Base-by-base conservation (phyloP, 1,284 basidiomycete species). In the Neolentinus lepideus region DNA sequence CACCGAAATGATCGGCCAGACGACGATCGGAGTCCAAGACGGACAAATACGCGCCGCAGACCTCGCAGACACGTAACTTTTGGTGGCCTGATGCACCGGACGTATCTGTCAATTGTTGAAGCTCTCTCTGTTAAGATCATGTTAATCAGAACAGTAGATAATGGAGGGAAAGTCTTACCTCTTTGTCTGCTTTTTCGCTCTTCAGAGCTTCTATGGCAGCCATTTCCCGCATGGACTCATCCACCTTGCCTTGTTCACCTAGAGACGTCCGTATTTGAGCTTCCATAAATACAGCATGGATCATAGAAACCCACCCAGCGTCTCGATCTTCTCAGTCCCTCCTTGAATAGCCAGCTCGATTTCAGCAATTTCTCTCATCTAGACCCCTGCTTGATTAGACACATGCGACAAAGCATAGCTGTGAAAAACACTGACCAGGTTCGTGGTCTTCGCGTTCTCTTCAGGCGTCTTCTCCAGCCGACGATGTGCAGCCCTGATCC, bases 291-390 rank as follows among this genome's bases (percentile, higher is more conserved):
- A 31, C 29, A 58, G 36, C 58, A 45, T 54, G 51, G 35, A 57
- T 31, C 12, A 57, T 56, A 55, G 62, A 55, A 22, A 72, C 80
- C 65, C 64, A 86, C 93, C 97, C 27, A 99, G 77, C 33, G 85
- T 81, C 75, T 99, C 97, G 64, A 99, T 98, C 78, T 98, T 98
- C 70, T 95, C 92, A 55, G 96, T 99, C 51, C 94, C 95, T 61
- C 94, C 94, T 73, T 98, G 94, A 67, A 98, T 98, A 56, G 97
- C 95, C 61, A 98, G 76, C 76, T 99, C 96, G 67, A 99, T 97
- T 76, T 99, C 97, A 58, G 92, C 94, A 72, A 99, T 98, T 81
- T 99, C 97, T 63, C 94, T 84, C 94, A 99, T 99, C 91, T 93
- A 63, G 21, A 36, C 8, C 9, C 11, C n/a, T 31, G 6, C n/a